phyloP scores from a whole-genome alignment of 1,284 basidiomycete species.

The Cutaneotrichosporon mucoides region DNA sequence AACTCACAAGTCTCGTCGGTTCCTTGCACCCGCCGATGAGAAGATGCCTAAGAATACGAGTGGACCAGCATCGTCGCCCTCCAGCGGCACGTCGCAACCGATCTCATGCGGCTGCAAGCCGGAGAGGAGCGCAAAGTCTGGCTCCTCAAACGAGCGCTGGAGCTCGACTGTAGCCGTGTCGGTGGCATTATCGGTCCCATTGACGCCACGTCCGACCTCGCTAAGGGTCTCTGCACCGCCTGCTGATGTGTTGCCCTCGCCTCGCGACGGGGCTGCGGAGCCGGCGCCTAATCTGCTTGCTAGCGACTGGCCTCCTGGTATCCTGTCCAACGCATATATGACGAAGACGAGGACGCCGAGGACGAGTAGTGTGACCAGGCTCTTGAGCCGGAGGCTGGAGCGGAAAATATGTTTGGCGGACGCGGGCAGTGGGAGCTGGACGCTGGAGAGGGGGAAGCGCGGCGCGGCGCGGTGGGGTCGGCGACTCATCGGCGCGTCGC shows the following conservation, averaged over 20 bases:
- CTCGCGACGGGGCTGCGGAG: too few relatives aligned
- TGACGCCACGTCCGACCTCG: too few relatives aligned
- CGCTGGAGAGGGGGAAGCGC: background rate
- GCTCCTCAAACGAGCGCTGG: slow-evolving; percentile 41
- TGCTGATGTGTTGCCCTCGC: too few relatives aligned
- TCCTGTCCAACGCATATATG: too few relatives aligned
- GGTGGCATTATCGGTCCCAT: too few relatives aligned
- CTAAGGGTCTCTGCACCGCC: too few relatives aligned
- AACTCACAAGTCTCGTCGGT: slow-evolving; percentile 43
- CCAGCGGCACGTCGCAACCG: slow-evolving; percentile 45
- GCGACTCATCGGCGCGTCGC: background rate
- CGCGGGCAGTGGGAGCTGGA: background rate
- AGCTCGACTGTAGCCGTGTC: too few relatives aligned
- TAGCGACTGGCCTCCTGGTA: too few relatives aligned
- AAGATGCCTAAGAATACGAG: slow-evolving; percentile 49
- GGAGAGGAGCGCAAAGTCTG: slow-evolving; percentile 44
- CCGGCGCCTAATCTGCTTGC: too few relatives aligned
- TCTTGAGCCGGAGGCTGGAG: background rate
- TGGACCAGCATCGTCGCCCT: slow-evolving; percentile 32
- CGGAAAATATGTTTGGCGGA: background rate
- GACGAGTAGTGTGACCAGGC: background rate
- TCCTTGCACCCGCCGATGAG: slow-evolving; percentile 34
- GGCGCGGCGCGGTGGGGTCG: background rate
- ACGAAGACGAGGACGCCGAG: background rate
- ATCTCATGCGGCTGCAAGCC: slow-evolving; percentile 44